A percentile compares a stretch with the other conserved stretches of the same genome.
Evolutionary conservation across 1,139 yeast genomes (phyloP).

Genomic region (Sugiyamaella pinicola): DNA sequence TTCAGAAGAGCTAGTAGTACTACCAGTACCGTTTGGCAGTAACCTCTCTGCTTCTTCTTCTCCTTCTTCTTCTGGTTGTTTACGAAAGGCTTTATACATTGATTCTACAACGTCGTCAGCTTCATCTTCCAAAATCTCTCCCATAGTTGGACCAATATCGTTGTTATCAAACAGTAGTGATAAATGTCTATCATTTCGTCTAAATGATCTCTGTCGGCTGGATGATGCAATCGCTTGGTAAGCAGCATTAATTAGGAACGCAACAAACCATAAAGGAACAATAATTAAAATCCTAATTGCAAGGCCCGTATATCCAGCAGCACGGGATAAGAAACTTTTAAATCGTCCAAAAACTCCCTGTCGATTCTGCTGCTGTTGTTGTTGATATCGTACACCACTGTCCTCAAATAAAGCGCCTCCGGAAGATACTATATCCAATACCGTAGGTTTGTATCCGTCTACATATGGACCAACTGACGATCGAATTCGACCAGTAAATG

Average conservation of each 20-base stretch:
- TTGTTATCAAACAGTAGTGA: conserved; percentile 20
- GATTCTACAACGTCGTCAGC: conserved; percentile 55
- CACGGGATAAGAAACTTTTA: conserved; percentile 6
- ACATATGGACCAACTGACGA: conserved; percentile 48
- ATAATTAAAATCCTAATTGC: conserved; percentile 33
- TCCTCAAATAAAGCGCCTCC: conserved; percentile 19
- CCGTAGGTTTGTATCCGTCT: conserved; percentile 54
- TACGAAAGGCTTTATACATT: conserved; percentile 37
- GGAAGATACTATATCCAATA: conserved; percentile 47
- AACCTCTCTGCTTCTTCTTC: not conserved
- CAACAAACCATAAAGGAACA: conserved; percentile 42
- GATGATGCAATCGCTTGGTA: conserved; percentile 37
- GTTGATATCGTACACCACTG: not conserved
- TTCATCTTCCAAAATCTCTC: conserved; percentile 48
- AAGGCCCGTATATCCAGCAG: conserved; percentile 24
- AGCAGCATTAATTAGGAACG: conserved; percentile 40
- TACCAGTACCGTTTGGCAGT: too few relatives aligned
- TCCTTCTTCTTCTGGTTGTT: conserved; percentile 16
- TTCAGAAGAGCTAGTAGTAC: too few relatives aligned
- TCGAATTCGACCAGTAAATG: conserved; percentile 48
- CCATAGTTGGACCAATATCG: conserved; percentile 26
- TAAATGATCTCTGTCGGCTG: conserved; percentile 30
- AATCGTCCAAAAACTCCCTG: conserved; percentile 4
- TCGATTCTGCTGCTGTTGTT: not conserved
- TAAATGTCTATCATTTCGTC: conserved; percentile 23